Evolutionary conservation across 768 basidiomycete genomes (phyloP).

Genomic region (Dendrothele bispora): DNA sequence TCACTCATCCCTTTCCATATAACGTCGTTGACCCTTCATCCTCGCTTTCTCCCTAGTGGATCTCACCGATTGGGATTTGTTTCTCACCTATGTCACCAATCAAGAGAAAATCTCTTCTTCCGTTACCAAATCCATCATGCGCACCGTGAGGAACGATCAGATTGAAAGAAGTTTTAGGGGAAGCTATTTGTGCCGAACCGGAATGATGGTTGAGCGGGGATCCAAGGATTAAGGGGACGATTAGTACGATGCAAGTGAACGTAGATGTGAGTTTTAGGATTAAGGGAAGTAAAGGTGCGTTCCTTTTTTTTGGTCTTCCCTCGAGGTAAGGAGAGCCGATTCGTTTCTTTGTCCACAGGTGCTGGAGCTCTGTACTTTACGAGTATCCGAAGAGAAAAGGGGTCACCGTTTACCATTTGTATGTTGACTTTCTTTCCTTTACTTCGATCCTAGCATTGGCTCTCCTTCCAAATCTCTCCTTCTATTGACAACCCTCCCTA

Average conservation of each 20-base stretch:
- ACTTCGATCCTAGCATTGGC: too few relatives aligned
- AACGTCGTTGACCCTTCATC: constrained; percentile 49
- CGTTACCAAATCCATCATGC: constrained; percentile 45
- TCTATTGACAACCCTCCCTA: too few relatives aligned
- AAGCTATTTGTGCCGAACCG: constrained; percentile 39
- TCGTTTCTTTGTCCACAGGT: constrained; percentile 23
- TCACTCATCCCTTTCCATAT: too few relatives aligned
- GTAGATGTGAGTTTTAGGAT: constrained; percentile 55
- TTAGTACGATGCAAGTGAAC: constrained; percentile 52
- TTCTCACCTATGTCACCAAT: constrained; percentile 50
- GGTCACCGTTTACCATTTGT: constrained; percentile 48
- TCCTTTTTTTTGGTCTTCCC: neutral
- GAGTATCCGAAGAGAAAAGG: constrained; percentile 52
- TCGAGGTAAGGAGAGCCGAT: too few relatives aligned
- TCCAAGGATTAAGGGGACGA: constrained; percentile 53
- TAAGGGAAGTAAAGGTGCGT: constrained; percentile 48
- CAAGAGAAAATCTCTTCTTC: constrained; percentile 57
- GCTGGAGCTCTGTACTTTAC: constrained; percentile 61
- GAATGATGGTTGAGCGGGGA: constrained; percentile 53
- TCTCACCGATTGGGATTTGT: constrained; percentile 47
- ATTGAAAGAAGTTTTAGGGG: constrained; percentile 43
- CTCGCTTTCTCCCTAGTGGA: constrained; percentile 40
- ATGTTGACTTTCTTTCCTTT: too few relatives aligned
- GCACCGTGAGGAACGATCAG: constrained; percentile 36
- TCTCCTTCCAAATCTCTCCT: too few relatives aligned